Conservation (phyloP, 257 asterid species). For the Solanum virginianum region DNA sequence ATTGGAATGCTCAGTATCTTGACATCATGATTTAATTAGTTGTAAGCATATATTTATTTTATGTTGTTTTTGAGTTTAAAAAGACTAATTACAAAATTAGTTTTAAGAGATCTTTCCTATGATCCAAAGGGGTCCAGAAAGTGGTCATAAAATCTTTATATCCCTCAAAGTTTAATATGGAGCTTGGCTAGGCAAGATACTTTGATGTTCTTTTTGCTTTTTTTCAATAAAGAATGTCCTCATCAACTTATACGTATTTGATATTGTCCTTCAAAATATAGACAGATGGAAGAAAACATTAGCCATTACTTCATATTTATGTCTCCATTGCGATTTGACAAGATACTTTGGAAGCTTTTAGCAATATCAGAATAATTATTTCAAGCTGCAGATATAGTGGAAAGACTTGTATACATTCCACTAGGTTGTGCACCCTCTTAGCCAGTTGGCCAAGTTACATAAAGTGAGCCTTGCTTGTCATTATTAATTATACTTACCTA, state of each 20-base stretch:
- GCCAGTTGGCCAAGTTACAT: background rate
- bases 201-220: background rate
- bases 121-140: background rate
- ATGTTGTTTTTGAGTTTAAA: background rate
- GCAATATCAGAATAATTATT: background rate
- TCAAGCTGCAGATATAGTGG: background rate
- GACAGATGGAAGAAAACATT: background rate
- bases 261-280: background rate
- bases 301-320: background rate
- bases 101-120: background rate
- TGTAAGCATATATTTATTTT: background rate
- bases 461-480: background rate
- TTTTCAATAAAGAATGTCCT: background rate
- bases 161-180: background rate
- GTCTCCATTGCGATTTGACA: background rate
- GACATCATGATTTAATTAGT: background rate
- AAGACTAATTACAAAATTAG: background rate
- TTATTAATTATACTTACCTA: background rate
- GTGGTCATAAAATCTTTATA: background rate
- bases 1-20: background rate
- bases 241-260: background rate
- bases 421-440: background rate
- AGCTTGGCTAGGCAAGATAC: background rate
- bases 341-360: background rate
- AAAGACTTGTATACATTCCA: background rate